phyloP scores from a whole-genome alignment of 2,329 filamentous ascomycete genomes.

The Didymella pomorum region DNA sequence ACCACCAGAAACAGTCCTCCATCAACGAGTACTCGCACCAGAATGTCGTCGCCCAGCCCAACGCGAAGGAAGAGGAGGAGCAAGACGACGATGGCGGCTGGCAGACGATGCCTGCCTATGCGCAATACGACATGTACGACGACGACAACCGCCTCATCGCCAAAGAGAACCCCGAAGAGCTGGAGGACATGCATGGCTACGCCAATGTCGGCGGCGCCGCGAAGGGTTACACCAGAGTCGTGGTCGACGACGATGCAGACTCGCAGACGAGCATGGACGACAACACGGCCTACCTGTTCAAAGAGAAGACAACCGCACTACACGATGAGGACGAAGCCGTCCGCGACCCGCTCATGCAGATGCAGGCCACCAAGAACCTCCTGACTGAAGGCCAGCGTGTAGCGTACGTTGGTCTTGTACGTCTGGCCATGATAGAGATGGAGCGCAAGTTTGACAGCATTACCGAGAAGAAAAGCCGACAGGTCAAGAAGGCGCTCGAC shows the following conservation, averaged over 20 bases:
- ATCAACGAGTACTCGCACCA: slow-evolving; percentile 94
- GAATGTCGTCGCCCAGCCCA: slow-evolving; percentile 66
- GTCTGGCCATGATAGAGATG: slow-evolving; percentile 82
- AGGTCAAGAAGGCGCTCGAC: slow-evolving; percentile 74
- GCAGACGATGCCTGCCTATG: slow-evolving; percentile 95
- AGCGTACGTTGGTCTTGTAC: slow-evolving; percentile 90
- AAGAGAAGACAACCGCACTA: slow-evolving; percentile 69
- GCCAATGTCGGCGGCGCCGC: slow-evolving; percentile 84
- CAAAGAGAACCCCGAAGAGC: slow-evolving; percentile 74
- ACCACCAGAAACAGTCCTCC: slow-evolving; percentile 13
- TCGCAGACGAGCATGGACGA: slow-evolving; percentile 97
- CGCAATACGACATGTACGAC: slow-evolving; percentile 93
- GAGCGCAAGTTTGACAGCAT: slow-evolving; percentile 71
- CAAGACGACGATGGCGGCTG: slow-evolving; percentile 77
- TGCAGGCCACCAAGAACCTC: slow-evolving; percentile 94
- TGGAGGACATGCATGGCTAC: slow-evolving; percentile 76
- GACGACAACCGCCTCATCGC: slow-evolving; percentile 90
- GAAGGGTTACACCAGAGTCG: slow-evolving; percentile 94
- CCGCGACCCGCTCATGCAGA: slow-evolving; percentile 83
- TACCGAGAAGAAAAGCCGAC: slow-evolving; percentile 63
- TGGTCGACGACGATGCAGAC: slow-evolving; percentile 91
- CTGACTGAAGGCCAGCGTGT: slow-evolving; percentile 95
- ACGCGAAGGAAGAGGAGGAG: slow-evolving; percentile 57
- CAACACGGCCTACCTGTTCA: slow-evolving; percentile 95
- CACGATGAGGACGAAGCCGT: slow-evolving; percentile 76